Evolutionary conservation across 2,329 filamentous ascomycete species (phyloP), one percentile per base, ranked within the genome.

Genomic region (Trichoderma lentiforme): DNA sequence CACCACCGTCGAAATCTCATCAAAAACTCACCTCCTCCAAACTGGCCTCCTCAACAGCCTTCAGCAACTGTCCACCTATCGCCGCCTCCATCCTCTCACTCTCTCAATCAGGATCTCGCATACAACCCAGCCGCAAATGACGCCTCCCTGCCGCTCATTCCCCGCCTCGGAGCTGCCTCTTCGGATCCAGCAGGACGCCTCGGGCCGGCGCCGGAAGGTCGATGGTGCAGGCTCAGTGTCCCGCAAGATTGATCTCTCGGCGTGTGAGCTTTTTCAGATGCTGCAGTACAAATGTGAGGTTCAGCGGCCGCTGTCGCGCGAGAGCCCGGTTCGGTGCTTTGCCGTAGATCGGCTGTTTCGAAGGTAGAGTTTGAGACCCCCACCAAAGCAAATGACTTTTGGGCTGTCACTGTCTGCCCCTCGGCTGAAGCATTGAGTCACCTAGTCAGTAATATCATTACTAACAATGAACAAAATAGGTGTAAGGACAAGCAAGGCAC

Each of bases 251-350:
- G 84, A 90, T 70, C 81, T 91, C 61, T 81, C 82, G 21, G 82
- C 82, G 57, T 91, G 89, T 79, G 84, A 88, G 77, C 82, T 91
- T 71, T 78, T 89, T 71, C 83, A 84, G 76, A 85, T 91, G 83
- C 76, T 88, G 78, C 89, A 91, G 81, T 91, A 89, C 79, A 84
- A 86, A 56, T 91, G 89, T 78, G 80, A 84, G 73, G 85, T 91
- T 57, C 82, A 86, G 74, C 77, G 83, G 47, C 86, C 87, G 15
- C 80, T 83, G 61, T 77, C 79, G 43, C 78, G 76, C 65, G 79
- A 86, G 72, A 86, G 86, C 70, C 79, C 83, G 0, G 86, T 89
- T 58, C 80, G 81, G 72, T 91, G 89, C 78, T 87, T 83, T 81
- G 86, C 87, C 11, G 83, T 91, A 53, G 84, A 87, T 77, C 84